Percentiles rank a stretch among this genome's conserved stretches.
phyloP scores from a whole-genome alignment of 1,284 basidiomycete genomes.

The Tylopilus sp. region DNA sequence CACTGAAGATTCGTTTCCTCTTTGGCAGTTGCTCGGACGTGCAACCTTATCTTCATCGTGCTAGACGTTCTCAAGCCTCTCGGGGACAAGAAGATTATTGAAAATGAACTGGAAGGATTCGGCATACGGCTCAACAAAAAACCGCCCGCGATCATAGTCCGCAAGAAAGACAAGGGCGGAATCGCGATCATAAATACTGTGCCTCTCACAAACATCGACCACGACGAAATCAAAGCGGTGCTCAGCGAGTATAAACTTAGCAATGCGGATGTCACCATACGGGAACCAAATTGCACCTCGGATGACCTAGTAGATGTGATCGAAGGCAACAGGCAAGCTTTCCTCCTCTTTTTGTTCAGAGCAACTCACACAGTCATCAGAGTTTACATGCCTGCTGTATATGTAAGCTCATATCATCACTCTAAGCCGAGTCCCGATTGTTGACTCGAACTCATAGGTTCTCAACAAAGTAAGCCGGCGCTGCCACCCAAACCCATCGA shows the following conservation, averaged over 20 bases:
- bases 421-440: background rate
- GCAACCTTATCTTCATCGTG: constrained; percentile 98
- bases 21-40: constrained; percentile 84
- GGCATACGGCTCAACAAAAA: constrained; percentile 96
- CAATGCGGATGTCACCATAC: constrained; percentile 93
- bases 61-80: constrained; percentile 97
- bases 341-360: background rate
- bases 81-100: constrained; percentile 90
- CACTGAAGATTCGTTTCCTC: constrained; percentile 15
- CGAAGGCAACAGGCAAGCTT: constrained; percentile 78
- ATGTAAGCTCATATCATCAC: constrained; percentile 49
- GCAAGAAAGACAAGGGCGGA: constrained; percentile 94
- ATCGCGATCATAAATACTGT: constrained; percentile 94
- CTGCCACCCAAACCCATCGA: background rate
- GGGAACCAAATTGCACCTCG: constrained; percentile 88
- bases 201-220: constrained; percentile 94
- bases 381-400: constrained; percentile 91
- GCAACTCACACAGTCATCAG: constrained; percentile 39
- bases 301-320: constrained; percentile 98
- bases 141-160: constrained; percentile 84
- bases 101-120: constrained; percentile 92
- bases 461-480: constrained; percentile 61
- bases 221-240: constrained; percentile 96
- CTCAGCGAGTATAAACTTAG: constrained; percentile 88
- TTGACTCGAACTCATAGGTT: constrained; percentile 42